Conservation (phyloP, 345 rosid species). For the Cardamine resedifolia region DNA sequence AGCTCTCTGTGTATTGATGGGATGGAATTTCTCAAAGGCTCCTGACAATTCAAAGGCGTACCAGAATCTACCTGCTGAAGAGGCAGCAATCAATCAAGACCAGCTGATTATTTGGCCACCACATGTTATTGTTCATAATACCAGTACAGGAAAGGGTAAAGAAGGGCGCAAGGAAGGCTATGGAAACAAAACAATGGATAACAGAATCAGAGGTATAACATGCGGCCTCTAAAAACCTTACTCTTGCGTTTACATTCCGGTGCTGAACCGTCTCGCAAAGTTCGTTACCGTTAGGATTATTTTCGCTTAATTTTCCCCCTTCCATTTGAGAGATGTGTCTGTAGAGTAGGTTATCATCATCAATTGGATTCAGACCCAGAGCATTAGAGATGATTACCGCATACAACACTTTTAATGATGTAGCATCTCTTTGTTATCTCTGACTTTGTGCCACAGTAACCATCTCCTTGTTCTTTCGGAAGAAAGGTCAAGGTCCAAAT, state of each 20-base stretch:
- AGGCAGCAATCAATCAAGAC: slow-evolving; percentile 76
- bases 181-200: slow-evolving; percentile 98
- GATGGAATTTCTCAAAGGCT: slow-evolving; percentile 81
- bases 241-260: slow-evolving; percentile 29
- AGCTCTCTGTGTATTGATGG: slow-evolving; percentile 94
- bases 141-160: slow-evolving; percentile 88
- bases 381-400: slow-evolving; percentile 16
- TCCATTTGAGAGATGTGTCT: neutral
- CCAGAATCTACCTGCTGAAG: slow-evolving; percentile 71
- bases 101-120: slow-evolving; percentile 99
- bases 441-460: neutral
- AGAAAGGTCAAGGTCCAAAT: slow-evolving; percentile 17
- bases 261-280: slow-evolving; percentile 9
- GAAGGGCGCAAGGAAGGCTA: slow-evolving; percentile 96
- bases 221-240: slow-evolving; percentile 37
- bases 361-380: slow-evolving; percentile 6
- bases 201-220: slow-evolving; percentile 79
- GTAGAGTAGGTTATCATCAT: slow-evolving; percentile 20
- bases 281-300: no score
- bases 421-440: slow-evolving; percentile 22
- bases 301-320: no score
- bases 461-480: slow-evolving; percentile 27
- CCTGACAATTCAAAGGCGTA: slow-evolving; percentile 89
- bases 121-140: slow-evolving; percentile 84
- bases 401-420: neutral